Evolutionary conservation across 1,284 basidiomycete species (phyloP), one percentile per base, ranked within the genome.

Genomic region (Puccinia horiana): DNA sequence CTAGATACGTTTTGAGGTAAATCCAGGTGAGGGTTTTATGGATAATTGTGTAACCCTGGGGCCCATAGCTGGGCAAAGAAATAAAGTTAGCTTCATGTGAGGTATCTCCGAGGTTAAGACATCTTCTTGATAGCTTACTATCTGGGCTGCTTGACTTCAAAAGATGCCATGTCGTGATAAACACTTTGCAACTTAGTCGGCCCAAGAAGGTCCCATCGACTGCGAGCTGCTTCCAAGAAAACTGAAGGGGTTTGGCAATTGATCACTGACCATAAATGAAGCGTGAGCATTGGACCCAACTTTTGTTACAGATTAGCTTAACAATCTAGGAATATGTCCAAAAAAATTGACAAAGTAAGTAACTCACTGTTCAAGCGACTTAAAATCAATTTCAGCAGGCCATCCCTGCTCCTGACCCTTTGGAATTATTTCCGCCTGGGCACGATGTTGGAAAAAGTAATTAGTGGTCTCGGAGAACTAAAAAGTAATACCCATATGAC

Each of bases 101-200:
- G 11, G 37, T 32, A n/a, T 32, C 29, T 20, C 26, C 29, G 2
- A 65, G n/a, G 61, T 65, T 16, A 40, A 9, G n/a, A 32, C 20
- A 20, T n/a, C n/a, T n/a, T n/a, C n/a, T n/a, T n/a, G 26, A 2
- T 9, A n/a, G 44, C 69, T 40, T 32, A 70, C 69, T 70, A 70
- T 29, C 69, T 37, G 9, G 69, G 69, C 29, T 70, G 69, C n/a
- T 70, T 37, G 18, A 47, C 18, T 16, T 70, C 69, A 70, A 70
- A 70, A 32, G 40, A 44, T 9, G 9, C 14, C 37, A 70, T 70
- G 69, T 70, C 29, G n/a, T 49, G 26, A 26, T 26, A 58, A 18
- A 42, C 18, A 44, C 47, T 37, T 37, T 70, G 69, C 5, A 16
- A 42, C 40, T 70, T 70, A 8, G 9, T 44, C 69, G 37, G 26